Percentiles rank a stretch among this genome's conserved stretches.
phyloP scores from a whole-genome alignment of 108 stramenopile genomes.

The Nitzschia putrida region DNA sequence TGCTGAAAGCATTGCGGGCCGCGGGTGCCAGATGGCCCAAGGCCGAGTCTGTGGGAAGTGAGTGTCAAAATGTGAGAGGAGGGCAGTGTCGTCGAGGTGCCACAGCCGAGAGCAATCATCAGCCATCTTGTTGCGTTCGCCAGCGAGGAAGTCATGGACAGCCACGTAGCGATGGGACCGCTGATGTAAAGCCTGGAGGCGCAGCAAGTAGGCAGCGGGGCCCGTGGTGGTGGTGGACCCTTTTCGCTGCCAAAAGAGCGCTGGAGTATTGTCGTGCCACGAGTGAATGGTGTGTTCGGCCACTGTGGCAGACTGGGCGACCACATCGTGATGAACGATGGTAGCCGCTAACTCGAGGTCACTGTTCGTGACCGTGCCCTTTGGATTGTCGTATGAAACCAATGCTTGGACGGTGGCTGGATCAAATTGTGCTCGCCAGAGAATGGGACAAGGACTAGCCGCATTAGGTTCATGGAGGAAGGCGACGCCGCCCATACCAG shows the following conservation, averaged over 20 bases:
- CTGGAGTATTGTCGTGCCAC: slow-evolving; percentile 38
- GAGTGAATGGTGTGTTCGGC: slow-evolving; percentile 34
- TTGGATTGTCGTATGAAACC: slow-evolving; percentile 28
- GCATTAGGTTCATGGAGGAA: slow-evolving; percentile 4
- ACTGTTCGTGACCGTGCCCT: slow-evolving; percentile 28
- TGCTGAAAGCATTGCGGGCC: slow-evolving; percentile 18
- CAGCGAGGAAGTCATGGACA: slow-evolving; percentile 29
- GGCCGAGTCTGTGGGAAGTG: slow-evolving; percentile 32
- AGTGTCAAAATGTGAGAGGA: slow-evolving; percentile 32
- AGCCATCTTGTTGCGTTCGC: slow-evolving; percentile 25
- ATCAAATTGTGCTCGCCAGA: slow-evolving; percentile 45
- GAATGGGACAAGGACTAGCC: slow-evolving; percentile 21
- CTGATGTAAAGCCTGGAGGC: slow-evolving; percentile 40
- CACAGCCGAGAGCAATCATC: slow-evolving; percentile 31
- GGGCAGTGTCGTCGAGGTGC: slow-evolving; percentile 19
- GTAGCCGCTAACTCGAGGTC: slow-evolving; percentile 43
- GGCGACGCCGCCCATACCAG: slow-evolving; percentile 37
- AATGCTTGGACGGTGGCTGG: slow-evolving; percentile 9
- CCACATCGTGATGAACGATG: slow-evolving; percentile 45
- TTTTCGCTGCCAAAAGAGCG: slow-evolving; percentile 40
- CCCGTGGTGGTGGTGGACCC: slow-evolving; percentile 38
- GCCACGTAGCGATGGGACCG: slow-evolving; percentile 36
- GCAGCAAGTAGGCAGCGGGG: slow-evolving; percentile 46
- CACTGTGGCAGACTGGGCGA: slow-evolving; percentile 31
- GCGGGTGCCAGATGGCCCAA: slow-evolving; percentile 25